phyloP scores from a whole-genome alignment of 2,329 filamentous ascomycete species.

The Penicillium brevicompactum region DNA sequence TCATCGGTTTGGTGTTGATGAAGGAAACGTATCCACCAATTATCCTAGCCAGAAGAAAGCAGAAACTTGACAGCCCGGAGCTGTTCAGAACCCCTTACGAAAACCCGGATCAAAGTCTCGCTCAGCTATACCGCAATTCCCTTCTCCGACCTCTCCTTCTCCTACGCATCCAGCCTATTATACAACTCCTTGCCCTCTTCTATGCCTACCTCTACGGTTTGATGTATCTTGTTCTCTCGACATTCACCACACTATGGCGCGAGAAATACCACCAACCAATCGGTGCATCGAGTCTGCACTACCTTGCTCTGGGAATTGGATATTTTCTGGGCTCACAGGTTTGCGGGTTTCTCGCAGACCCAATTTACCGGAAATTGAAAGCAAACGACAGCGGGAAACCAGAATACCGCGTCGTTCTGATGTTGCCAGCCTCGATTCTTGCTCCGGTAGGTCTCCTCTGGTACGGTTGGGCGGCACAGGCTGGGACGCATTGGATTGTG shows the following conservation, averaged over 20 bases:
- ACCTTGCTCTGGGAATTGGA: conserved; percentile 60
- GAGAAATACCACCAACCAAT: conserved; percentile 52
- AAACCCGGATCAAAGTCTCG: conserved; percentile 19
- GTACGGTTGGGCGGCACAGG: conserved; percentile 56
- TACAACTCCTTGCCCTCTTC: conserved; percentile 54
- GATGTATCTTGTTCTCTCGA: conserved; percentile 61
- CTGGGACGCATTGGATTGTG: conserved; percentile 50
- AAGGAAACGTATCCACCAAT: conserved; percentile 65
- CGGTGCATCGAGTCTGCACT: conserved; percentile 59
- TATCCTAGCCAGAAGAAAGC: conserved; percentile 58
- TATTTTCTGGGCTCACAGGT: conserved; percentile 56
- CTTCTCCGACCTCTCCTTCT: conserved; percentile 56
- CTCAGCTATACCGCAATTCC: conserved; percentile 32
- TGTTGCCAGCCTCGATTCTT: conserved; percentile 53
- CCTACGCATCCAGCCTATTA: conserved; percentile 56
- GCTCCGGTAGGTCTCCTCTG: conserved; percentile 53
- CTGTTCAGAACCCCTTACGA: conserved; percentile 32
- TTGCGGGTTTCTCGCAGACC: conserved; percentile 1
- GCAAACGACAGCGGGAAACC: conserved; percentile 35
- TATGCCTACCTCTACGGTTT: conserved; percentile 59
- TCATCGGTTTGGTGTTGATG: conserved; percentile 58
- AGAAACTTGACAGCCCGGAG: conserved; percentile 36
- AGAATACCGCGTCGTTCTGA: conserved; percentile 61
- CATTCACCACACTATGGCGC: conserved; percentile 59
- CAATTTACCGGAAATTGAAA: background rate